Evolutionary conservation across 352 stramenopile genomes (phyloP).

Genomic region (Globisporangium recalcitrans): DNA sequence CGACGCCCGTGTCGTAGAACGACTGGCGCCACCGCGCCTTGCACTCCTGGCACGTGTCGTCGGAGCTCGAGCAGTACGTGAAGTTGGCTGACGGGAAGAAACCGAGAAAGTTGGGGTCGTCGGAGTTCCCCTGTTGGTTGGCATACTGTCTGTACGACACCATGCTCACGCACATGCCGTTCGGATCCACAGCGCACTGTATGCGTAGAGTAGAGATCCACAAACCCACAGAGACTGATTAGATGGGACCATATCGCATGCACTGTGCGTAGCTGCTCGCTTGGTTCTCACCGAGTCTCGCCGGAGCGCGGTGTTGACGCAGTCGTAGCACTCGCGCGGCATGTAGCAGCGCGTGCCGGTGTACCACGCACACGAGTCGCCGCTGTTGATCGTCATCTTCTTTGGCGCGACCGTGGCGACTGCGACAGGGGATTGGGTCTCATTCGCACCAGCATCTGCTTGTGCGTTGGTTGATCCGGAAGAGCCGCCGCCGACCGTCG

Average conservation of each 20-base stretch:
- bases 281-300: constrained; percentile 1
- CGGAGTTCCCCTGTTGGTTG: neutral
- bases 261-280: neutral
- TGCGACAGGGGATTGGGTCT: neutral
- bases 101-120: constrained; percentile 10
- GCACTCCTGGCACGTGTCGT: constrained; percentile 13
- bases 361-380: constrained; percentile 17
- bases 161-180: constrained; percentile 14
- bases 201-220: neutral
- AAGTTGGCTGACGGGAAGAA: constrained; percentile 17
- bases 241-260: too few species aligned
- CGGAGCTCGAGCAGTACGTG: constrained; percentile 16
- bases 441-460: neutral
- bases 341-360: constrained; percentile 9
- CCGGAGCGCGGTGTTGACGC: constrained; percentile 13
- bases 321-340: constrained; percentile 19
- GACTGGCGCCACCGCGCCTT: constrained; percentile 9
- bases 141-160: constrained; percentile 1
- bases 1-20: neutral
- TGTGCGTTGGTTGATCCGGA: neutral
- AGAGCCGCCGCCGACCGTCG: neutral
- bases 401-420: constrained; percentile 12
- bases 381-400: constrained; percentile 1
- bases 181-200: constrained; percentile 16
- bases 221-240: neutral